Base-by-base conservation (phyloP, 805 yeast genomes). In the Sugiyamaella chiloensis region DNA sequence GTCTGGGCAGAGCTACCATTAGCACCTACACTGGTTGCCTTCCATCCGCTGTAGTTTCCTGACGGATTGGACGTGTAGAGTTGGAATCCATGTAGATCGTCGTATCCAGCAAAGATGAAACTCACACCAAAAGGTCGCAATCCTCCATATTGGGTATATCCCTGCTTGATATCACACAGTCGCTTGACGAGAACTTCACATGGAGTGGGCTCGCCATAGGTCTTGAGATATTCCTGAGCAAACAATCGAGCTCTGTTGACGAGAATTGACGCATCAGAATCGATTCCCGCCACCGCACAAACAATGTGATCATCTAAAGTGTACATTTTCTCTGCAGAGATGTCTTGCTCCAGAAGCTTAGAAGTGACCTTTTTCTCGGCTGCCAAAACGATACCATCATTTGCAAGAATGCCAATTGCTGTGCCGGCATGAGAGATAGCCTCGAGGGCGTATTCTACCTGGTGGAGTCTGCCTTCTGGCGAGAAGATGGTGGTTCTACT, bases 91-190 rank as follows among this genome's bases (percentile, higher is more conserved):
- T 83, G 83, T 60, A 87, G 72, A 46, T 88, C 91, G 65, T 93
- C 99, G 62, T 83, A 85, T 5, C 99, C 99, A 4, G 98, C 99
- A 63, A 87, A 93, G 52, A 93, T 79, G 68, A 93, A 90, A 44
- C 96, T 85, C 34, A 93, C 99, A 61, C 99, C 99, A 66, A 89
- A 93, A 17, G 99, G 99, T 68, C 99, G 84, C 61, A 93, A 77
- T 30, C 99, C 99, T 64, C 99, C 99, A 64, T 87, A 96, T 68
- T 93, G 99, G 5, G 99, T 93, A 68, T 93, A 93, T 8, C 98
- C 96, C 67, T 93, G 99, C 68, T 93, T 93, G 53, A 87, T 79
- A 68, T 93, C 95, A 71, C 97, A 89, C 54, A 93, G 75, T 54
- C 85, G 76, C 63, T 87, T 87, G 55, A 93, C 96, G 55, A 93